Conservation (phyloP, 441 rosid genomes). For the Corymbia citriodora region DNA sequence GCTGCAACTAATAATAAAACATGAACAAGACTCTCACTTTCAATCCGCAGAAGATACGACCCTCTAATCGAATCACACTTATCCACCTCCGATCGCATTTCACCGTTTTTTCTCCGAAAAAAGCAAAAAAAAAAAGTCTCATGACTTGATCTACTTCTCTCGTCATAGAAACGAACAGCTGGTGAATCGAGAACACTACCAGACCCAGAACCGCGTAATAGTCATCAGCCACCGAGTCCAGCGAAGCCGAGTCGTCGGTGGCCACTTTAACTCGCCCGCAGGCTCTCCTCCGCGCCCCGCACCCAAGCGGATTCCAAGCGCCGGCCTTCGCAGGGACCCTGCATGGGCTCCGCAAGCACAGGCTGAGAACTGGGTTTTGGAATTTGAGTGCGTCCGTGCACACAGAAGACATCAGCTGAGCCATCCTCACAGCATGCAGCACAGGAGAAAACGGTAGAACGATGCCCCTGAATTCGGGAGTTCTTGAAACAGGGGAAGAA, state of each 20-base stretch:
- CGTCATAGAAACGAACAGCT: neutral
- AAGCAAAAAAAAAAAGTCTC: neutral
- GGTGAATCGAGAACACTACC: slow-evolving; percentile 29
- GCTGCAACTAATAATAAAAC: neutral
- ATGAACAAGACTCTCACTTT: neutral
- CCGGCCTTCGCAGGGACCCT: slow-evolving; percentile 18
- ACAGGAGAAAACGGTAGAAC: neutral
- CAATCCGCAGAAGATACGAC: neutral
- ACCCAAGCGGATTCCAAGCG: slow-evolving; percentile 21
- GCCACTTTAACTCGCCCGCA: slow-evolving; percentile 48
- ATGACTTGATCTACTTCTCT: neutral
- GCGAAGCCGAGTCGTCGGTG: slow-evolving; percentile 35
- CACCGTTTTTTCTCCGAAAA: neutral
- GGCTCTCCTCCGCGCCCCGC: slow-evolving; percentile 24
- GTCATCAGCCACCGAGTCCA: slow-evolving; percentile 55
- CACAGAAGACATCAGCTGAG: slow-evolving; percentile 66
- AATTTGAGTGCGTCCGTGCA: slow-evolving; percentile 66
- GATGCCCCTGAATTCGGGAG: neutral
- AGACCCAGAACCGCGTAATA: slow-evolving; percentile 84
- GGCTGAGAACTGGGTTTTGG: slow-evolving; percentile 31
- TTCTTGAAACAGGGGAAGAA: neutral
- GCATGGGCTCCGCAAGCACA: slow-evolving; percentile 27
- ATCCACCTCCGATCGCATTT: neutral
- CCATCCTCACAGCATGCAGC: slow-evolving; percentile 28
- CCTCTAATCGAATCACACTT: neutral